Evolutionary conservation across 257 asterid species (phyloP).

Genomic region (Solanum appendiculatum): DNA sequence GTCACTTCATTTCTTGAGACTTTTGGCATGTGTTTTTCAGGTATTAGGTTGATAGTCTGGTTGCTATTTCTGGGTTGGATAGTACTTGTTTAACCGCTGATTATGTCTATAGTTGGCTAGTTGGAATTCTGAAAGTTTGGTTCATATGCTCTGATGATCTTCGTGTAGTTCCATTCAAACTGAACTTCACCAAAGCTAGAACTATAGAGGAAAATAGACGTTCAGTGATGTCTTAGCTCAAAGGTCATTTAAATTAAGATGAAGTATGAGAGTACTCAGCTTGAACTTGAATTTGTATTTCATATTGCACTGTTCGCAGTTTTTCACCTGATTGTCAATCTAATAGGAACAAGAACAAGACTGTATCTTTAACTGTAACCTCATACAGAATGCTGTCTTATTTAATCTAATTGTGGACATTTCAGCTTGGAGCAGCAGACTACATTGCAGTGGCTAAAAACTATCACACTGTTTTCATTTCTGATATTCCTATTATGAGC

Average conservation of each 20-base stretch:
- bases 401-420: background rate
- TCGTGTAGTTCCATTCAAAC: background rate
- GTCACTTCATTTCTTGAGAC: background rate
- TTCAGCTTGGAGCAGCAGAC: constrained; percentile 96
- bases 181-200: background rate
- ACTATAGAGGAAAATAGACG: background rate
- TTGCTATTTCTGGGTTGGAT: background rate
- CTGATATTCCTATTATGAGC: constrained; percentile 88
- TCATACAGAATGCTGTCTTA: background rate
- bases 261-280: background rate
- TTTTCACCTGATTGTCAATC: background rate
- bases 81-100: background rate
- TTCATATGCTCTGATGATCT: background rate
- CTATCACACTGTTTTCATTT: constrained; percentile 79
- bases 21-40: background rate
- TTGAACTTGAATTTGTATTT: background rate
- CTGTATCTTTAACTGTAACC: background rate
- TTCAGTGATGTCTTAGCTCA: background rate
- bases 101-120: background rate
- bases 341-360: background rate
- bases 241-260: background rate
- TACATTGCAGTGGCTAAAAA: constrained; percentile 77
- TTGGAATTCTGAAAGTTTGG: background rate
- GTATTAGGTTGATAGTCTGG: background rate
- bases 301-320: background rate